These are phyloP conservation scores for Eucalyptus guilfoylei DNA, from an alignment of 345 rosid genomes.

Conservation along the genomic window DNA sequence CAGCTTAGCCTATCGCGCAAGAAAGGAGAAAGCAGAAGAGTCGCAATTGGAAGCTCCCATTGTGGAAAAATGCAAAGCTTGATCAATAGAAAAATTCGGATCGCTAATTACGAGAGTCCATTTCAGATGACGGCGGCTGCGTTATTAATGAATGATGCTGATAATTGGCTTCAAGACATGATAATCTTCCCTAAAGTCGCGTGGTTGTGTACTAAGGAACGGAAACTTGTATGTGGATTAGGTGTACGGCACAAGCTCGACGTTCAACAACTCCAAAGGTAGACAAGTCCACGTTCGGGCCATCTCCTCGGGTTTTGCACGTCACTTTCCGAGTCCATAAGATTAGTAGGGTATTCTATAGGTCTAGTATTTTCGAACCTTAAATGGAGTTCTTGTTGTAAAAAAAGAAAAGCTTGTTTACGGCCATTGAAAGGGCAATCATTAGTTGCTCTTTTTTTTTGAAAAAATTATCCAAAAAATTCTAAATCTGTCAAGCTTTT, in stretches of 20 bases:
- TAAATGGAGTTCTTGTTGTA: background rate
- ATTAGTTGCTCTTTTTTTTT: background rate
- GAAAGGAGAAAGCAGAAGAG: background rate
- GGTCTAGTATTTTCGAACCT: background rate
- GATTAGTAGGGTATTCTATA: background rate
- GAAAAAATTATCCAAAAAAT: too few species aligned
- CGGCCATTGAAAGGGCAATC: background rate
- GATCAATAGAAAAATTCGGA: background rate
- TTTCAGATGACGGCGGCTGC: background rate
- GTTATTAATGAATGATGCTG: background rate
- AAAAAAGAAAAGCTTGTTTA: background rate
- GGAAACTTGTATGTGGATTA: background rate
- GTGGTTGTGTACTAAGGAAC: background rate
- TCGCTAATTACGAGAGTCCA: background rate
- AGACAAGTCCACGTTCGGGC: background rate
- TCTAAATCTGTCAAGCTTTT: rapidly evolving
- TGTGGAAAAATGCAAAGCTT: background rate
- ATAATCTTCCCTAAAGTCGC: background rate
- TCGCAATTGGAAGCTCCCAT: background rate
- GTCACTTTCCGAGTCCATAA: too few species aligned
- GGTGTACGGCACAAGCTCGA: background rate
- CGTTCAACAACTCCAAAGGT: background rate
- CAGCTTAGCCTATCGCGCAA: background rate
- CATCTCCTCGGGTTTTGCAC: background rate
- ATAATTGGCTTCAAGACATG: background rate